Base-by-base conservation (phyloP, 768 basidiomycete species). In the Crucibulum laeve region DNA sequence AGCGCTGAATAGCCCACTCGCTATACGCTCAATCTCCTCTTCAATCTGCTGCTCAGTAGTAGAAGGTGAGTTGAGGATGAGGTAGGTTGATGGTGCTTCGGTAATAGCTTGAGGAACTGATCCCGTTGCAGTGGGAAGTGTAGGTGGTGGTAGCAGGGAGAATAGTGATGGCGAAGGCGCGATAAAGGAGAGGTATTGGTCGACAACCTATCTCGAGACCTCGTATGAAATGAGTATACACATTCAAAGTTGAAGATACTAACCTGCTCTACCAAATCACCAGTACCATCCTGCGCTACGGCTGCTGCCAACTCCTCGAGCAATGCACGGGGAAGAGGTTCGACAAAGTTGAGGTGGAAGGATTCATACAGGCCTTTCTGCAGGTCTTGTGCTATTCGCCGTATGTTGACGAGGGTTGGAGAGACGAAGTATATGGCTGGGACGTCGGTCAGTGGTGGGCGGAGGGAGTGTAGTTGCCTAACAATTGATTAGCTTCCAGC, bases 171-270 rank as follows among this genome's bases (percentile, higher is more conserved):
- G 81, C 2, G 93, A 92, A 22, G 96, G 96, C 1, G 90, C 78
- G 37, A 99, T 86, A 64, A 97, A 99, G 38, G 96, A 94, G 14
- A 99, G 77, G 60, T 97, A 95, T 64, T 99, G 96, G 60, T 99
- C 96, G 35, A 93, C 77, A 19, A 99, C 86, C 82, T 96, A 48
- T 48, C 35, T 22, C 38, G 26, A 39, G 7, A 40, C 25, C 42
- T 4, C 33, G 13, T 33, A 23, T 30, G 28, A 43, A 19, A 26
- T 46, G 38, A 52, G 55, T 37, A 30, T 10, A 17, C 19, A 7
- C 23, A 36, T 1, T 21, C 22, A 14, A 47, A 18, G 19, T 13
- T 19, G 45, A n/a, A 23, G 23, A 21, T n/a, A 61, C 66, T 22
- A 43, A 84, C 90, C 70, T 91, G 84, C 56, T 85, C 80, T 10